Evolutionary conservation across 352 stramenopile species (phyloP), one percentile per base, ranked within the genome.

Genomic region (Peronospora farinosa): DNA sequence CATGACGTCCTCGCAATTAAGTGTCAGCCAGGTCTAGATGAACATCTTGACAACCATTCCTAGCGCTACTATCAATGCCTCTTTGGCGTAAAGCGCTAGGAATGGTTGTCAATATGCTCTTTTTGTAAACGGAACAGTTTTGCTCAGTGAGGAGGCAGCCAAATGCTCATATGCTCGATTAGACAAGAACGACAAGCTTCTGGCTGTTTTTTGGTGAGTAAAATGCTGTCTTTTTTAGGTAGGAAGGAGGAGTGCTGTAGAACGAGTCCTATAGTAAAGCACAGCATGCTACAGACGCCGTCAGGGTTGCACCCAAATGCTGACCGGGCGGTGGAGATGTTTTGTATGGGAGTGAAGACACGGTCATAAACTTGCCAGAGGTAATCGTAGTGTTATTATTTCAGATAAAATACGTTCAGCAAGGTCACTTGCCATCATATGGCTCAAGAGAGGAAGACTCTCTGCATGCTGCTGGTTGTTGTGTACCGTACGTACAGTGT

Each of bases 51-150:
- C 21, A 23, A 4, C 21, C 21, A 23, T 23, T 23, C 21, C 21
- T 23, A 23, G 21, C 21, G 21, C n/a, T n/a, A n/a, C n/a, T n/a
- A n/a, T n/a, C 23, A 27, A 27, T 57, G 76, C 80, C 0, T 78
- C 80, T 3, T 65, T 78, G 16, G 55, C 89, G 10, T 54, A 89
- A n/a, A 31, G 72, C 78, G 11, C 54, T 92, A 19, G 70, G 60
- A 7, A 74, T 87, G 33, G 64, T 87, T 59, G 76, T 81, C 30
- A 87, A 81, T 54, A 75, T 87, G 65, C 86, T 89, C 51, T 92
- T 92, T 72, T 85, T 86, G 53, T 86, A 12, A 87, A 54, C 63
- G 80, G 54, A 92, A 92, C 60, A n/a, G 41, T 88, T 31, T 70
- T 72, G 17, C 53, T 92, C 16, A 85, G 89, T 48, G 70, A 87